Evolutionary conservation across 2,329 filamentous ascomycete genomes (phyloP), one percentile per base, ranked within the genome.

Genomic region (Zalaria sp.): DNA sequence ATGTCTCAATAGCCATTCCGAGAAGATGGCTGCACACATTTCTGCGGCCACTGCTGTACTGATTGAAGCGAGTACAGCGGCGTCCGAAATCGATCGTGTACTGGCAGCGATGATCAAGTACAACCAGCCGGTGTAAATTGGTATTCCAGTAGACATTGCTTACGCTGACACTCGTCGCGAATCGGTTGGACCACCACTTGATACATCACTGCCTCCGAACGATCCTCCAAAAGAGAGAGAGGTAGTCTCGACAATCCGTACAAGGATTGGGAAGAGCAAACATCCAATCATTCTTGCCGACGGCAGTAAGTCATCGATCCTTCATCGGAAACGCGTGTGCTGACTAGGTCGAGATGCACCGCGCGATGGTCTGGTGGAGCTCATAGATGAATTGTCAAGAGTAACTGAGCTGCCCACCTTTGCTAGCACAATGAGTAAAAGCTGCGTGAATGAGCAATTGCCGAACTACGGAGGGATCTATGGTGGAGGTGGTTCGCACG

Each of bases 341-440:
- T 35, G 81, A 82, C 10, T 60, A 88, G 1, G 60, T 75, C 1
- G 84, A 91, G 59, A 77, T 86, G 11, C 77, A 83, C 50, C 73
- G 75, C 5, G 67, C 94, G 10, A 66, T 93, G 40, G 68, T 79
- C 46, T 18, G 18, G 18, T 18, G 18, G 18, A 18, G 18, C 18
- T 18, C 18, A 18, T 18, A 18, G 18, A 18, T 18, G 83, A 80
- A 59, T 83, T 42, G 40, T 18, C 31, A n/a, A 34, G n/a, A 34
- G 35, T 11, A 9, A 9, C 83, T 1, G 69, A 75, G 3, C 66
- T 93, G 5, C 86, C 87, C 4, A 81, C 83, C 0, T 93, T 91
- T 52, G 83, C 88, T n/a, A 82, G 85, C 0, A 84, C 86, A 2
- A 93, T 93, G 82, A 86, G 86, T 37, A 93, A 93, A 64, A 76